Conservation (phyloP, 1,284 basidiomycete species). For the Phellopilus nigrolimitatus region DNA sequence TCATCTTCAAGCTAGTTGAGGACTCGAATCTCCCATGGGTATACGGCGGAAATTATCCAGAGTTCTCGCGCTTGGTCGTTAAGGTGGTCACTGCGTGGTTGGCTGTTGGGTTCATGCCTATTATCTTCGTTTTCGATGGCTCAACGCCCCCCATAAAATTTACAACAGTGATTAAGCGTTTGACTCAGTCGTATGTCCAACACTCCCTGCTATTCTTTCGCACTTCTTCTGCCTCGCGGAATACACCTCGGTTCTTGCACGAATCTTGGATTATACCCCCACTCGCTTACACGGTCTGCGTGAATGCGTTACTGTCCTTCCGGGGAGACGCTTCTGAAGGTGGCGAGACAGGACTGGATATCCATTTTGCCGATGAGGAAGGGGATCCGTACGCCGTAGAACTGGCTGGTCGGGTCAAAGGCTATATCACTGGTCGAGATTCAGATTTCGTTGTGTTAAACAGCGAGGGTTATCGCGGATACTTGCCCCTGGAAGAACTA, state of each 20-base stretch:
- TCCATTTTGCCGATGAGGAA: slow-evolving; percentile 80
- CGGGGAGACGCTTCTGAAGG: slow-evolving; percentile 26
- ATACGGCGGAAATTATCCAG: slow-evolving; percentile 78
- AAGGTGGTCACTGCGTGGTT: slow-evolving; percentile 67
- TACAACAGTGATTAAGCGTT: slow-evolving; percentile 58
- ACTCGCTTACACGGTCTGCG: slow-evolving; percentile 56
- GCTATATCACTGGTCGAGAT: slow-evolving; percentile 75
- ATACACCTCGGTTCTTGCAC: slow-evolving; percentile 63
- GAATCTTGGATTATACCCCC: slow-evolving; percentile 78
- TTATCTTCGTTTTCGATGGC: slow-evolving; percentile 90
- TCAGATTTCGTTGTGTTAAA: slow-evolving; percentile 81
- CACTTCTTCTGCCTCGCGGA: slow-evolving; percentile 68
- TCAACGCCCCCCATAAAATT: slow-evolving; percentile 73
- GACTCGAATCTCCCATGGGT: slow-evolving; percentile 73
- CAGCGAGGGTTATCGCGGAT: slow-evolving; percentile 68
- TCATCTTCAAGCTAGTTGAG: slow-evolving; percentile 71
- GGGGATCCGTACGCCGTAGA: slow-evolving; percentile 85
- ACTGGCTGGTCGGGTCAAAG: slow-evolving; percentile 69
- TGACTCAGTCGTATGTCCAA: slow-evolving; percentile 53
- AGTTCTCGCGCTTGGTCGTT: slow-evolving; percentile 50
- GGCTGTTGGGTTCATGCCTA: slow-evolving; percentile 61
- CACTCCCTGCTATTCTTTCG: slow-evolving; percentile 78
- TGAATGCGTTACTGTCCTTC: slow-evolving; percentile 51
- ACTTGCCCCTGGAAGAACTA: slow-evolving; percentile 78
- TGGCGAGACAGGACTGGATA: slow-evolving; percentile 33